Evolutionary conservation across 805 yeast genomes (phyloP), one percentile per base, ranked within the genome.

Genomic region (Candida parachauliodes): DNA sequence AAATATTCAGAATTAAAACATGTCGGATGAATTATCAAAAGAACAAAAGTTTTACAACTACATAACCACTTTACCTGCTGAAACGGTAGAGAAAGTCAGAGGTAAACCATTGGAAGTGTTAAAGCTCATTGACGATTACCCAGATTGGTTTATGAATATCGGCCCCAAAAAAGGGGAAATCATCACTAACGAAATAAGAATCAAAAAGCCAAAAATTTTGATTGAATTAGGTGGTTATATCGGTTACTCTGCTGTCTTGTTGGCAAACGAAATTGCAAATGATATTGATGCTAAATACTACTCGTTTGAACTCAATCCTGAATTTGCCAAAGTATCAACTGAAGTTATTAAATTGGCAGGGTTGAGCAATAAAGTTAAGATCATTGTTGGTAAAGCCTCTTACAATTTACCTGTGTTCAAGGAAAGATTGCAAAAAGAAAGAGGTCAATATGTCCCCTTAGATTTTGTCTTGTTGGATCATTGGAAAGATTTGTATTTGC

Each of bases 381-480:
- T 63, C 17, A 48, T 59, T 14, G 56, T 59, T 1, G 71, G 71
- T 2, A 46, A 51, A 1, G 67, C 71, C 1, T 48, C 55, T 2
- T 41, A 53, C 9, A 45, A 54, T 0, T 50, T 68, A 26, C 57
- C 53, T 1, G 43, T 39, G 1, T 60, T 63, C 36, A 56, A 50
- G 18, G 49, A 42, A 2, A 31, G 43, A 17, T 24, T 42, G 12
- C 14, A 16, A 4, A 34, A 43, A 19, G 23, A 43, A 11, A 29
- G 38, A 3, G 21, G 29, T 9, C 20, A 37, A 15, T 54, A 40
- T 37, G 38, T 42, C 3, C 44, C 62, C 1, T 45, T 63, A 1
- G 73, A 68, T 37, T 48, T 69, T 27, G 47, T 65, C 3, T 61
- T 71, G 36, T 54, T 71, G 32, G 71, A 71, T 47, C 76, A 70